Percentiles rank a stretch among this genome's conserved stretches.
phyloP scores from a whole-genome alignment of 176 grass and related monocot genomes.

The Carex parvula region DNA sequence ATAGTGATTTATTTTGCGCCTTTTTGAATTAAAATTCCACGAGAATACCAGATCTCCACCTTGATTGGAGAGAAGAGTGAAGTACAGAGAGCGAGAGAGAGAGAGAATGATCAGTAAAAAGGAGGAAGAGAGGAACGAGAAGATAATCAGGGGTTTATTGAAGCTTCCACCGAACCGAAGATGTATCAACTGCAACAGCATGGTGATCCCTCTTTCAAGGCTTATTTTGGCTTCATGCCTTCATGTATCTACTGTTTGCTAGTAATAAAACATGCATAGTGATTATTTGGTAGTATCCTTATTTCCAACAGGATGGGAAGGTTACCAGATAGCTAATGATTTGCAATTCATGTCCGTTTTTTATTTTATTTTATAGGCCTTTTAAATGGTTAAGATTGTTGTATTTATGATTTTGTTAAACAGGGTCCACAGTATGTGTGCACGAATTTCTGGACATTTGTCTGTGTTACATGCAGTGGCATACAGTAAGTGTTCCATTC shows the following conservation, averaged over 20 bases:
- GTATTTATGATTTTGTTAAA: slow-evolving; percentile 16
- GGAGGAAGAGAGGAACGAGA: slow-evolving; percentile 93
- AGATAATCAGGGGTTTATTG: slow-evolving; percentile 80
- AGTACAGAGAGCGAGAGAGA: neutral
- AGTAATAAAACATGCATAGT: neutral
- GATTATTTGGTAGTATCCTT: neutral
- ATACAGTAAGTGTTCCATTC: slow-evolving; percentile 64
- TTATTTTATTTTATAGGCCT: neutral
- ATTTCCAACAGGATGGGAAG: neutral
- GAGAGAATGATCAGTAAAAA: slow-evolving; percentile 51
- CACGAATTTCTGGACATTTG: slow-evolving; percentile 88
- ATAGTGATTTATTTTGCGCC: neutral
- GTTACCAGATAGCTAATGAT: neutral
- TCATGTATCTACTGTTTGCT: neutral
- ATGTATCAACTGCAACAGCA: slow-evolving; percentile 73
- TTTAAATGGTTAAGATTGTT: neutral
- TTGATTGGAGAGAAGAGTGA: neutral
- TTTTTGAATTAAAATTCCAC: neutral
- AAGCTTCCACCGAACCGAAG: slow-evolving; percentile 90
- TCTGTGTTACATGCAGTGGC: slow-evolving; percentile 89
- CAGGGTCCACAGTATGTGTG: slow-evolving; percentile 96
- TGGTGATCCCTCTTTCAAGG: slow-evolving; percentile 36
- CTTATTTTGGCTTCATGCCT: neutral
- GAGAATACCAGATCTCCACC: neutral
- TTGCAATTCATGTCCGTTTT: neutral